Evolutionary conservation across 768 basidiomycete genomes (phyloP), one percentile per base, ranked within the genome.

Genomic region (Lactarius sanguifluus): DNA sequence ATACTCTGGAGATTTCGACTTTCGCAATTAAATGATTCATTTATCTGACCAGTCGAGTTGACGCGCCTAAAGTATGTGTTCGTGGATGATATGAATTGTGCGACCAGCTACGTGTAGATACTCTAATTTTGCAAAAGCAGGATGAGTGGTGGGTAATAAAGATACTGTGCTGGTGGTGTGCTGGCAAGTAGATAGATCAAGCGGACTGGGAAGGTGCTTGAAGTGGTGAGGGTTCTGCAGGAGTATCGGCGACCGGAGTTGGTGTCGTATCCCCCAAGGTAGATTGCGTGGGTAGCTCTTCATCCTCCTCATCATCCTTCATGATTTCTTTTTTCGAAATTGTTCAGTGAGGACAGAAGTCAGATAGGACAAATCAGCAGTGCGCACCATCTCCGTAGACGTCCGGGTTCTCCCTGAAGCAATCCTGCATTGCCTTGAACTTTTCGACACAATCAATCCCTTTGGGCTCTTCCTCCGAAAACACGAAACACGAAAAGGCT

Each of bases 391-490:
- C 92, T 18, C 88, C 93, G 76, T 98, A 98, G n/a, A 94, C 82
- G 30, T 98, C 96, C 0, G 96, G 96, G 77, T 98, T 92, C 65
- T 86, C 88, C 72, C 95, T 86, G 83, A 99, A 98, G 83, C 97
- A 99, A 62, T 89, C 87, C 74, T 99, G 97, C 97, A 99, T 99
- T 23, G 81, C 88, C 77, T 94, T 90, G 82, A 99, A 99, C 79
- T 92, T 95, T 71, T 98, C 97, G 13, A 99, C 91, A 70, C 97
- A 99, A 72, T 99, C 91, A 62, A 98, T 90, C 4, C 97, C 97
- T 78, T 99, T 98, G 1, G 96, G 96, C 70, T 99, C 97, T 61
- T 87, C 85, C 74, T 97, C 94, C 15, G 94, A 96, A 77, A 85
- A 88, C 8, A 99, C 87, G 72, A 99, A 99, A 79, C 97, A 99